phyloP scores from a whole-genome alignment of 2,329 filamentous ascomycete genomes.

The Penicillium sp. region DNA sequence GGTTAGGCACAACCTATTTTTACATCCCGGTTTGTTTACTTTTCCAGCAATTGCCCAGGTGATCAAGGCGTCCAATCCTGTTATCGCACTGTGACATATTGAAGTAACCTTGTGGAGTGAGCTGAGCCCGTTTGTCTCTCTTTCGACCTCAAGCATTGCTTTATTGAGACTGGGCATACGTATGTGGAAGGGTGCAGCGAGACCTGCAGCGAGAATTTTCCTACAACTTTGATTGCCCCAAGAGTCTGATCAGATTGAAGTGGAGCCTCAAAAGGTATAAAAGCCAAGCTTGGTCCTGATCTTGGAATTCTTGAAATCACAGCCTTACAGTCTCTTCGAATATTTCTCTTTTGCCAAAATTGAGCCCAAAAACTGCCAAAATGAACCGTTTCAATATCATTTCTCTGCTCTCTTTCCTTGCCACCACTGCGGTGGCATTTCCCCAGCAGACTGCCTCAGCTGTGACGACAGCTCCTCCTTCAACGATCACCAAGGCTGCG shows the following conservation, averaged over 20 bases:
- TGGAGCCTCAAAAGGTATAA: neutral
- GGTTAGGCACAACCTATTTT: neutral
- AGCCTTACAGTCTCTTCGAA: neutral
- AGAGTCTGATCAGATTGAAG: neutral
- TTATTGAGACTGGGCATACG: neutral
- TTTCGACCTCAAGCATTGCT: neutral
- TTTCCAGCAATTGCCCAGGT: neutral
- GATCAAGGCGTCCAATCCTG: neutral
- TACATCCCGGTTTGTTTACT: neutral
- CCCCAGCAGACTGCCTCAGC: constrained; percentile 4
- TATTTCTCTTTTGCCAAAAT: neutral
- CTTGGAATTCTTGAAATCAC: neutral
- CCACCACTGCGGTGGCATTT: constrained; percentile 4
- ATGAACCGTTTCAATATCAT: neutral
- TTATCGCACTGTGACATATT: neutral
- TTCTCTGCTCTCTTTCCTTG: neutral
- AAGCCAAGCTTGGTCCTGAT: neutral
- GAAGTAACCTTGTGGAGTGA: neutral
- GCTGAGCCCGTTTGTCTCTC: neutral
- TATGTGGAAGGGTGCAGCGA: neutral
- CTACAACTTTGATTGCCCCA: neutral
- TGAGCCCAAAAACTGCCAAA: neutral
- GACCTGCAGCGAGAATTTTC: neutral
- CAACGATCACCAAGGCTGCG: constrained; percentile 12
- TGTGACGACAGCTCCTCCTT: constrained; percentile 6